A percentile compares a stretch with the other conserved stretches of the same genome.
Evolutionary conservation across 352 stramenopile genomes (phyloP).

Genomic region (Phytophthora europaea): DNA sequence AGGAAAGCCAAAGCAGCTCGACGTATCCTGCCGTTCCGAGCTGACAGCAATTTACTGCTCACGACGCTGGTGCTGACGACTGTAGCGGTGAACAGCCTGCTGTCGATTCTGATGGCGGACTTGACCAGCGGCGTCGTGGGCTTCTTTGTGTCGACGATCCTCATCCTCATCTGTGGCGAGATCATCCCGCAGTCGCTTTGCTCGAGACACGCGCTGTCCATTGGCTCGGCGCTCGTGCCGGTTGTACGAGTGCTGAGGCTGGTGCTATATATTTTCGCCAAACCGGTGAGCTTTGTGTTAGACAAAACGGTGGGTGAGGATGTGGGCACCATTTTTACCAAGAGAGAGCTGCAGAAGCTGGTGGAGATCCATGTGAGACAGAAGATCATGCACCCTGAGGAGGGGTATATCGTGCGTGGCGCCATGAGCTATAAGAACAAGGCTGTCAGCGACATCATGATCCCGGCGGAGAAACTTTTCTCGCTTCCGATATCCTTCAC

Average conservation of each 20-base stretch:
- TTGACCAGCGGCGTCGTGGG: slow-evolving; percentile 89
- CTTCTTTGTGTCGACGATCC: slow-evolving; percentile 95
- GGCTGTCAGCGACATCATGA: slow-evolving; percentile 93
- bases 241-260: slow-evolving; percentile 95
- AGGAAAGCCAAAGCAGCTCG: slow-evolving; percentile 61
- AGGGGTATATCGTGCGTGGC: slow-evolving; percentile 97
- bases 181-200: slow-evolving; percentile 94
- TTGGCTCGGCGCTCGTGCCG: slow-evolving; percentile 79
- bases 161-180: slow-evolving; percentile 98
- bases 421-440: slow-evolving; percentile 84
- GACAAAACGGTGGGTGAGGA: slow-evolving; percentile 94
- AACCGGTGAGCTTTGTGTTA: slow-evolving; percentile 92
- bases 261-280: slow-evolving; percentile 91
- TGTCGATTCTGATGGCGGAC: slow-evolving; percentile 98
- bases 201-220: slow-evolving; percentile 91
- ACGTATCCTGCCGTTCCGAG: slow-evolving; percentile 90
- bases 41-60: slow-evolving; percentile 97
- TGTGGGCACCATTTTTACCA: slow-evolving; percentile 96
- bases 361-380: slow-evolving; percentile 97
- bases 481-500: slow-evolving; percentile 77
- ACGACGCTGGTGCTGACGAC: slow-evolving; percentile 98
- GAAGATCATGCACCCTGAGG: slow-evolving; percentile 91
- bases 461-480: slow-evolving; percentile 84
- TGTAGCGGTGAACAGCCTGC: slow-evolving; percentile 96
- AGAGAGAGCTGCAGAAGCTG: slow-evolving; percentile 94